Conservation (phyloP, 768 basidiomycete species). For the Russula compacta region DNA sequence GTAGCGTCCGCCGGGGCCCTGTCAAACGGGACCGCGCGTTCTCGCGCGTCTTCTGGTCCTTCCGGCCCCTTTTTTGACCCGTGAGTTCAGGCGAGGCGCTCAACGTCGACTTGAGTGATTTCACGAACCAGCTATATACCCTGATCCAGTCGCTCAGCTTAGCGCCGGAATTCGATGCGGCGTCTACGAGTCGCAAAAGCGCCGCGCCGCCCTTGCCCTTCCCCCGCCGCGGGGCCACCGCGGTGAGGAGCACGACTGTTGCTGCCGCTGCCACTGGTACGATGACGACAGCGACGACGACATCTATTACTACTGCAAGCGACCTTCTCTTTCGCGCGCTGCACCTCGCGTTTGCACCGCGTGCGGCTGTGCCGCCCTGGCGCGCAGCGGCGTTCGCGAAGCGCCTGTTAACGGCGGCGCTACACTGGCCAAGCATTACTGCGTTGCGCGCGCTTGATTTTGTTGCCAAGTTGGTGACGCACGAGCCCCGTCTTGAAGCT, state of each 20-base stretch:
- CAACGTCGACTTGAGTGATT: conserved; percentile 89
- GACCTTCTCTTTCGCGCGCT: conserved; percentile 86
- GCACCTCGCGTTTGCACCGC: conserved; percentile 70
- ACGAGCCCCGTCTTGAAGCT: conserved; percentile 74
- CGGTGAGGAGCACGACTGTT: neutral
- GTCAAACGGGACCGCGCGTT: conserved; percentile 6
- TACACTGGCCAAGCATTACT: conserved; percentile 69
- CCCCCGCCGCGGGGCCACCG: conserved; percentile 2
- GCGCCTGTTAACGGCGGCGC: conserved; percentile 70
- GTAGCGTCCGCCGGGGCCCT: conserved; percentile 10
- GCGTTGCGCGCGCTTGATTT: conserved; percentile 67
- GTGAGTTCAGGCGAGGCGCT: conserved; percentile 78
- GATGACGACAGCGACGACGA: too few relatives aligned
- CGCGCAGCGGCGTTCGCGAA: conserved; percentile 90
- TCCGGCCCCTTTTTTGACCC: conserved; percentile 6
- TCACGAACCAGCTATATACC: conserved; percentile 74
- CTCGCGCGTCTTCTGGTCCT: neutral
- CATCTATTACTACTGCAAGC: conserved; percentile 30
- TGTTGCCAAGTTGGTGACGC: conserved; percentile 58
- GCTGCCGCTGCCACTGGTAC: conserved; percentile 20
- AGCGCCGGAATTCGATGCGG: conserved; percentile 52
- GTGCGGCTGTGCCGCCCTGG: conserved; percentile 54
- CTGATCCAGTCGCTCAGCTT: conserved; percentile 70
- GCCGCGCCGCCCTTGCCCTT: conserved; percentile 18
- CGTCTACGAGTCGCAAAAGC: conserved; percentile 24